Conservation (phyloP, 257 asterid genomes). For the Datura wrightii region DNA sequence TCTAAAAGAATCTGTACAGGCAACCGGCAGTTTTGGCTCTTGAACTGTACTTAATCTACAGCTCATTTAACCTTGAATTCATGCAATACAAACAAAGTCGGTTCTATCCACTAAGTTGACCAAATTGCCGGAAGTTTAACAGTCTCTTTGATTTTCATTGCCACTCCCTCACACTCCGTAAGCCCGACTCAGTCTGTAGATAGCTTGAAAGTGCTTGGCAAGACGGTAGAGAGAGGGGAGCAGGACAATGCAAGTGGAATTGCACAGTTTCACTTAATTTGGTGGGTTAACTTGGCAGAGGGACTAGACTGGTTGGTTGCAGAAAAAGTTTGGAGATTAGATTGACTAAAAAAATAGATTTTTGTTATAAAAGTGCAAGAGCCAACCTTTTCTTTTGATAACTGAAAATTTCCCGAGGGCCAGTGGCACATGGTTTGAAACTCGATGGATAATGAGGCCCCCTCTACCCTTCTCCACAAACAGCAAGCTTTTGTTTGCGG, state of each 20-base stretch:
- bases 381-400: neutral
- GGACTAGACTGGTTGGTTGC: neutral
- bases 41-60: neutral
- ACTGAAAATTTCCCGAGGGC: neutral
- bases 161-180: too few relatives aligned
- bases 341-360: neutral
- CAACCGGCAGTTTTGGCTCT: neutral
- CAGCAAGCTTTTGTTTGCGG: neutral
- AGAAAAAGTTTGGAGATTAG: neutral
- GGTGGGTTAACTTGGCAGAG: conserved; percentile 7
- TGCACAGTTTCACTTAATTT: neutral
- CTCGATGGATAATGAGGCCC: neutral
- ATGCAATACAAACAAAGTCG: conserved; percentile 5
- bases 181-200: too few relatives aligned
- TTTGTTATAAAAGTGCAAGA: neutral
- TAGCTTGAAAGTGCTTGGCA: neutral
- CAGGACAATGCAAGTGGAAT: conserved; percentile 13
- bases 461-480: neutral
- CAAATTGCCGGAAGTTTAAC: neutral
- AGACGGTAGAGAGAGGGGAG: neutral
- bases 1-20: neutral
- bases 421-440: conserved; percentile 16
- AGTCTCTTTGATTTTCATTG: neutral
- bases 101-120: neutral
- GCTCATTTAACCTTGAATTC: neutral